A percentile compares a stretch with the other conserved stretches of the same genome.
Evolutionary conservation across 805 yeast genomes (phyloP).

Genomic region (Monosporozyma yasuniensis): DNA sequence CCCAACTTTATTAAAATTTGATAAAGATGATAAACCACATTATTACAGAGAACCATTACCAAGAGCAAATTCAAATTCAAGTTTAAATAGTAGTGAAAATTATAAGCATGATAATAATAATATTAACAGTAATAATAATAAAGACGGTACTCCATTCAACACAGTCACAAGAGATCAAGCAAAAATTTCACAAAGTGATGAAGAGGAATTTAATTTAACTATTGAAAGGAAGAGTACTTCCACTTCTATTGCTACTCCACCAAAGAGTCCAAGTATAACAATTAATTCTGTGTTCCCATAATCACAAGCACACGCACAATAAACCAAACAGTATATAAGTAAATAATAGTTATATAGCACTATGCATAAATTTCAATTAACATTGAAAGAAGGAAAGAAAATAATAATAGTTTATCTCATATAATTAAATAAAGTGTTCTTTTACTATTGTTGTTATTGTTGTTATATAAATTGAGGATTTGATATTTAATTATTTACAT

Average conservation of each 20-base stretch:
- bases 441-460: too few species aligned
- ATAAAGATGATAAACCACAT: conserved; percentile 17
- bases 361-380: neutral
- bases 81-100: neutral
- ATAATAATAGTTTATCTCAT: too few species aligned
- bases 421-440: neutral
- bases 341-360: neutral
- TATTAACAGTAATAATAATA: neutral
- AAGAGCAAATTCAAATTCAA: conserved; percentile 1
- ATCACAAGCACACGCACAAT: neutral
- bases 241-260: conserved; percentile 3
- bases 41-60: conserved; percentile 29
- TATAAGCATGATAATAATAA: neutral
- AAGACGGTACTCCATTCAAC: neutral
- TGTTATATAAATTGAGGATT: neutral
- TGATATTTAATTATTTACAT: neutral
- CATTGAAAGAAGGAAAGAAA: too few species aligned
- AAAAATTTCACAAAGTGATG: neutral
- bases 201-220: neutral
- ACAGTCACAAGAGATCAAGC: neutral
- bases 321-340: neutral
- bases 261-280: conserved; percentile 16
- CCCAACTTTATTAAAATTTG: conserved; percentile 25
- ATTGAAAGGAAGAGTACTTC: neutral
- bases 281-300: conserved; percentile 4